Evolutionary conservation across 345 rosid genomes (phyloP).

Genomic region (Citrus maxima): DNA sequence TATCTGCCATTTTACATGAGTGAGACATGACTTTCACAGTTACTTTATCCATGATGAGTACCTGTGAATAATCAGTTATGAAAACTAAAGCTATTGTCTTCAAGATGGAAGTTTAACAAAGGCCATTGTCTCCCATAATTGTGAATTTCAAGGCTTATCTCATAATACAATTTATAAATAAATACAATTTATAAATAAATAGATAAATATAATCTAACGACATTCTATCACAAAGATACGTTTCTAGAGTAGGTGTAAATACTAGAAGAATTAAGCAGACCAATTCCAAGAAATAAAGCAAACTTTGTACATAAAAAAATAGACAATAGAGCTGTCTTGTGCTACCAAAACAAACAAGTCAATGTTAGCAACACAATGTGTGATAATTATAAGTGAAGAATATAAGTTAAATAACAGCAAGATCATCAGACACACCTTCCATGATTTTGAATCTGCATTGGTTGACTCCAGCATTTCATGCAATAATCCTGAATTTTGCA

Average conservation of each 20-base stretch:
- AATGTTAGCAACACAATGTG: background rate
- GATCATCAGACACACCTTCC: slow-evolving; percentile 59
- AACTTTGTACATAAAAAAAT: background rate
- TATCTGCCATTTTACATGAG: slow-evolving; percentile 90
- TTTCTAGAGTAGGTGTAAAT: background rate
- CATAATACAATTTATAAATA: background rate
- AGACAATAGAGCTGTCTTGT: background rate
- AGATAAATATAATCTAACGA: background rate
- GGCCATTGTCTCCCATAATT: background rate
- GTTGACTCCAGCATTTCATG: slow-evolving; percentile 85
- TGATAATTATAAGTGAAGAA: background rate
- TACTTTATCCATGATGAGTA: slow-evolving; percentile 89
- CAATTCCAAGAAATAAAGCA: background rate
- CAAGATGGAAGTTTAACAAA: background rate
- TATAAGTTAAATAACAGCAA: background rate
- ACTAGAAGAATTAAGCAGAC: background rate
- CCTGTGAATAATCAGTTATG: slow-evolving; percentile 34
- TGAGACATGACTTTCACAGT: slow-evolving; percentile 87
- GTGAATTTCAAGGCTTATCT: background rate
- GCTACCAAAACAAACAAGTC: background rate
- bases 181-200: background rate
- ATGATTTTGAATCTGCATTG: slow-evolving; percentile 60
- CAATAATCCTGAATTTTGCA: slow-evolving; percentile 48
- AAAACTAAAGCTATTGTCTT: background rate
- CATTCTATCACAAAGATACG: background rate